Conservation (phyloP, 768 basidiomycete genomes). For the Amanita thiersii region DNA sequence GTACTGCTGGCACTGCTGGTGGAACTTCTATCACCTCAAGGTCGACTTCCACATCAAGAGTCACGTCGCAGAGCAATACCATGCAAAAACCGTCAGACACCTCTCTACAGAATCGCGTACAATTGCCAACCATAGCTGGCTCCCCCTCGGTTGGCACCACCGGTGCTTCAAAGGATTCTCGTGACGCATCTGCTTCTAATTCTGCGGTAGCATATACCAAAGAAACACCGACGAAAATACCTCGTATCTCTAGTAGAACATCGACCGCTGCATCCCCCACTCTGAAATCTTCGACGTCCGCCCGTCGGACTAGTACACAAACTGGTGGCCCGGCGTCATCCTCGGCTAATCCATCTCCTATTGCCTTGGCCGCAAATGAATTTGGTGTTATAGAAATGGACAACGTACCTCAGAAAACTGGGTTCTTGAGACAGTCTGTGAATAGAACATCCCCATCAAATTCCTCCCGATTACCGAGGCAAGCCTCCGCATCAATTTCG, state of each 20-base stretch:
- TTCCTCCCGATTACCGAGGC: constrained; percentile 60
- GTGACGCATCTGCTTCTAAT: constrained; percentile 50
- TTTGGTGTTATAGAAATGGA: constrained; percentile 77
- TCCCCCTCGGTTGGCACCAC: constrained; percentile 80
- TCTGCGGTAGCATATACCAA: constrained; percentile 48
- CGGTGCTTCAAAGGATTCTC: constrained; percentile 43
- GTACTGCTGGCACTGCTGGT: constrained; percentile 34
- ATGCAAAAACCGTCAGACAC: constrained; percentile 84
- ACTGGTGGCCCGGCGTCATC: constrained; percentile 29
- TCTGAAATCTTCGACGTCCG: constrained; percentile 42
- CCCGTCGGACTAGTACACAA: constrained; percentile 53
- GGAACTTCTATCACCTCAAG: constrained; percentile 25
- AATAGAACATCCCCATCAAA: constrained; percentile 56
- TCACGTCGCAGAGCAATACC: constrained; percentile 81
- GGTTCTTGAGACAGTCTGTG: constrained; percentile 42
- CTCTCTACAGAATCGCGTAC: constrained; percentile 67
- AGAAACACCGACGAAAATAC: constrained; percentile 90
- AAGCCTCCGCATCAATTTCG: constrained; percentile 40
- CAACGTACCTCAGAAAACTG: constrained; percentile 35
- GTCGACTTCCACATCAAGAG: constrained; percentile 49
- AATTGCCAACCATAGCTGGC: constrained; percentile 87
- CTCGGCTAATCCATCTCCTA: constrained; percentile 62
- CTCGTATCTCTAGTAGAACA: constrained; percentile 81
- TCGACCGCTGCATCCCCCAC: constrained; percentile 71
- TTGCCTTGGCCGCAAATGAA: constrained; percentile 50